A percentile compares a stretch with the other conserved stretches of the same genome.
Evolutionary conservation across 2,329 filamentous ascomycete species (phyloP).

Genomic region (Scorias spongiosa): DNA sequence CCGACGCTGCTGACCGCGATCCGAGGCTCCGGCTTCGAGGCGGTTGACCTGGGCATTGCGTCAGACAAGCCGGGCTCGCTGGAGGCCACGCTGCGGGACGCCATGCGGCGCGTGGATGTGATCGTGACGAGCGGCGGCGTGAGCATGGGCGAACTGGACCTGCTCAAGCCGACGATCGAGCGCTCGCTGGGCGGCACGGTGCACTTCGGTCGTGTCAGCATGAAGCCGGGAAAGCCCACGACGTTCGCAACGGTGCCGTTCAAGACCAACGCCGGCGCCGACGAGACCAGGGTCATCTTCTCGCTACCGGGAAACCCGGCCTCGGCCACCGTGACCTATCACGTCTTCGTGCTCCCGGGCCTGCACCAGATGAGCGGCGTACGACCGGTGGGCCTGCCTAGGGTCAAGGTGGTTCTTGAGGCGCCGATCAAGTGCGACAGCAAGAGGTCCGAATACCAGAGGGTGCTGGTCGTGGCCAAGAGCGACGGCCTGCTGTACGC

Average conservation of each 20-base stretch:
- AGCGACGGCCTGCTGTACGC: conserved; percentile 55
- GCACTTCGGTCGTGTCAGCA: conserved; percentile 86
- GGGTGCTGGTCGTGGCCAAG: conserved; percentile 54
- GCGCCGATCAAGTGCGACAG: conserved; percentile 62
- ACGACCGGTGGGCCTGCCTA: conserved; percentile 51
- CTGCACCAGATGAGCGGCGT: conserved; percentile 65
- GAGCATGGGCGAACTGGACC: conserved; percentile 93
- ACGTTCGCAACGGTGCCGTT: conserved; percentile 82
- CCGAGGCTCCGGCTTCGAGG: conserved; percentile 57
- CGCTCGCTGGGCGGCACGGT: conserved; percentile 78
- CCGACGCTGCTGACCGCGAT: conserved; percentile 73
- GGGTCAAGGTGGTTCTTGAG: conserved; percentile 53
- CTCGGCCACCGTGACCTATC: conserved; percentile 80
- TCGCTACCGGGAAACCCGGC: conserved; percentile 88
- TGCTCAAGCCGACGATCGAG: conserved; percentile 92
- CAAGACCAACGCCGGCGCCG: conserved; percentile 37
- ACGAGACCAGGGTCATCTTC: conserved; percentile 60
- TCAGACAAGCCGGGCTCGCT: conserved; percentile 57
- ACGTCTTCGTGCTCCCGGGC: conserved; percentile 82
- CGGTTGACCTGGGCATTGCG: conserved; percentile 74
- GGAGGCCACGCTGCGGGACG: conserved; percentile 61
- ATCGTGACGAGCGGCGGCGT: conserved; percentile 89
- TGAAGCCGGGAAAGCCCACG: conserved; percentile 97
- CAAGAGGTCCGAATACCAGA: conserved; percentile 75
- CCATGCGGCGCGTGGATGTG: conserved; percentile 59